Evolutionary conservation across 192 early-diverging fungal genomes (phyloP).

Genomic region (Linnemannia zychae): DNA sequence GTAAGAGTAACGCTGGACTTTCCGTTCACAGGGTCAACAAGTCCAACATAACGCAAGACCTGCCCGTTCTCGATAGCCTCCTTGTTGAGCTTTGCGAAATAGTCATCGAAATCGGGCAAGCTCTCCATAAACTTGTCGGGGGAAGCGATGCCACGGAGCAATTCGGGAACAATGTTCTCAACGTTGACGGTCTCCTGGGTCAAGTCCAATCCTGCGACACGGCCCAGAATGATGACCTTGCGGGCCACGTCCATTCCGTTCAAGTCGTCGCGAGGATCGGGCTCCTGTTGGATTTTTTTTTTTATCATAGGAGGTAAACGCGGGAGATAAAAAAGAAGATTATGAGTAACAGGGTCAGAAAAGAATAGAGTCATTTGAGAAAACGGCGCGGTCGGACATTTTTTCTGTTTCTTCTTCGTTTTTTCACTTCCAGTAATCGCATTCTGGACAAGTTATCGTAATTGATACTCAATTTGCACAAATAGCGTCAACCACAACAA

Average conservation of each 20-base stretch:
- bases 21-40: constrained; percentile 79
- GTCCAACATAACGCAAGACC: constrained; percentile 95
- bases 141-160: constrained; percentile 74
- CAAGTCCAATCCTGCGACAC: constrained; percentile 87
- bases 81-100: constrained; percentile 88
- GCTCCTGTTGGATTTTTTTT: constrained; percentile 72
- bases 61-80: constrained; percentile 76
- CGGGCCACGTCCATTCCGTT: constrained; percentile 99
- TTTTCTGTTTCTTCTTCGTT: neutral
- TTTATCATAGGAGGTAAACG: neutral
- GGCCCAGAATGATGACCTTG: constrained; percentile 92
- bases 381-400: neutral
- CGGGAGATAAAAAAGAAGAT: neutral
- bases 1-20: constrained; percentile 84
- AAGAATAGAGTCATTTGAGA: neutral
- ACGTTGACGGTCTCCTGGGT: constrained; percentile 84
- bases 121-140: constrained; percentile 89
- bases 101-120: constrained; percentile 87
- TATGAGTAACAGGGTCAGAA: constrained; percentile 5
- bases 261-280: constrained; percentile 98
- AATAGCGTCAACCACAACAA: neutral
- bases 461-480: constrained; percentile 9
- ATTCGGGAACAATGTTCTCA: constrained; percentile 97
- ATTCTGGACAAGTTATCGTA: neutral
- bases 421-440: neutral